phyloP scores from a whole-genome alignment of 768 basidiomycete genomes.

The Mycena galopus region DNA sequence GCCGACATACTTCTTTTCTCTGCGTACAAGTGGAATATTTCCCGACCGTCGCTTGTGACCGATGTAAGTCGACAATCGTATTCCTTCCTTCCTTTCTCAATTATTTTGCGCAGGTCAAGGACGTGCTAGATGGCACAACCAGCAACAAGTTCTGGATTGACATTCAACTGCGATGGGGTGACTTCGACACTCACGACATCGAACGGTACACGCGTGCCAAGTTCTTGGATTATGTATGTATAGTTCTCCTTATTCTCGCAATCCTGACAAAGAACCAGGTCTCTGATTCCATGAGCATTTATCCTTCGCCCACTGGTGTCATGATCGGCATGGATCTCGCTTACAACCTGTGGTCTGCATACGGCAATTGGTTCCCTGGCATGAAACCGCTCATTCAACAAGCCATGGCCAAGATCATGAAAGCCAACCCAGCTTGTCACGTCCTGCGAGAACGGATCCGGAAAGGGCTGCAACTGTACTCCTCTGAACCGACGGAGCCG shows the following conservation, averaged over 20 bases:
- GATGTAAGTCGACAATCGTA: slow-evolving; percentile 68
- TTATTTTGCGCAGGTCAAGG: slow-evolving; percentile 74
- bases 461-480: slow-evolving; percentile 98
- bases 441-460: slow-evolving; percentile 98
- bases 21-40: slow-evolving; percentile 98
- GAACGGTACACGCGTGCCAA: slow-evolving; percentile 99
- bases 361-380: slow-evolving; percentile 99
- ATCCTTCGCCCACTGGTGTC: slow-evolving; percentile 98
- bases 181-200: slow-evolving; percentile 99
- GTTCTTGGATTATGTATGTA: slow-evolving; percentile 94
- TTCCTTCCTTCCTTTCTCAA: not conserved
- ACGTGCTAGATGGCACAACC: slow-evolving; percentile 96
- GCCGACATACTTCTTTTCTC: slow-evolving; percentile 98
- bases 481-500: slow-evolving; percentile 98
- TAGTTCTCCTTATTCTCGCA: not conserved
- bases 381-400: slow-evolving; percentile 98
- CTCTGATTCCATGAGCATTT: slow-evolving; percentile 98
- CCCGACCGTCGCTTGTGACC: slow-evolving; percentile 94
- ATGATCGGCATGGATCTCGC: slow-evolving; percentile 99
- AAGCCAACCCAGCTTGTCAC: slow-evolving; percentile 98
- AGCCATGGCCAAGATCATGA: slow-evolving; percentile 99
- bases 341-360: slow-evolving; percentile 98
- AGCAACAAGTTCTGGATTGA: slow-evolving; percentile 99
- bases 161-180: slow-evolving; percentile 95
- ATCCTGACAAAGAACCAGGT: slow-evolving; percentile 59